Conservation (phyloP, 257 asterid species). For the Plantago elongata region DNA sequence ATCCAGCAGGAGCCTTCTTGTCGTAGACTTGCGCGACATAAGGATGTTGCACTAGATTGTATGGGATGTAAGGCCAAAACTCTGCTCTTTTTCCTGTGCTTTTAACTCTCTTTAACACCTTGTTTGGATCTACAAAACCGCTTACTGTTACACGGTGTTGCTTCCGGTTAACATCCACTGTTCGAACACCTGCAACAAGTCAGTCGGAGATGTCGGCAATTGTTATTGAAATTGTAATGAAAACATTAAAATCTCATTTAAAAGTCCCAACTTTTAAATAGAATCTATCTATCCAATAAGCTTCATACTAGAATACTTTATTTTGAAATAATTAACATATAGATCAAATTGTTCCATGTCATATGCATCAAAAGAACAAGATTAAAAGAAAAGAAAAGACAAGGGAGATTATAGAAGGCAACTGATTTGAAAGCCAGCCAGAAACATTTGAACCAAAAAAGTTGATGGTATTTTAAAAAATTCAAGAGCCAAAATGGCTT, state of each 20-base stretch:
- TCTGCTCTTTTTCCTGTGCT: constrained; percentile 82
- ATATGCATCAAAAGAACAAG: too few species aligned
- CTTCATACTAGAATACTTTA: too few species aligned
- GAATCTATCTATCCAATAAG: too few species aligned
- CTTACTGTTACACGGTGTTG: constrained; percentile 67
- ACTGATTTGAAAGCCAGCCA: too few species aligned
- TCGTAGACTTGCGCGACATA: constrained; percentile 62
- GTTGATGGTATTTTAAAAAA: background rate
- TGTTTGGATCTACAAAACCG: constrained; percentile 64
- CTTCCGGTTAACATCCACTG: constrained; percentile 59
- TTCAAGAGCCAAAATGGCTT: background rate
- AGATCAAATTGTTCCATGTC: too few species aligned
- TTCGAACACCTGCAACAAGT: constrained; percentile 51
- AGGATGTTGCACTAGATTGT: constrained; percentile 67
- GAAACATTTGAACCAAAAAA: background rate
- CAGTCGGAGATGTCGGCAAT: background rate
- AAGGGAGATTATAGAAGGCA: too few species aligned
- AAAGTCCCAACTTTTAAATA: too few species aligned
- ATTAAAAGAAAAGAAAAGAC: too few species aligned
- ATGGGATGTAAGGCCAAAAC: constrained; percentile 77
- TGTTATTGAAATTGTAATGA: background rate
- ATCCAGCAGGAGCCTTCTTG: constrained; percentile 78
- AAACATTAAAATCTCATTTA: too few species aligned
- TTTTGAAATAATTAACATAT: too few species aligned
- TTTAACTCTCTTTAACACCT: constrained; percentile 64